These are phyloP conservation scores for Rachicladosporium sp. DNA, from an alignment of 2,329 filamentous ascomycete species.

Conservation along the genomic window DNA sequence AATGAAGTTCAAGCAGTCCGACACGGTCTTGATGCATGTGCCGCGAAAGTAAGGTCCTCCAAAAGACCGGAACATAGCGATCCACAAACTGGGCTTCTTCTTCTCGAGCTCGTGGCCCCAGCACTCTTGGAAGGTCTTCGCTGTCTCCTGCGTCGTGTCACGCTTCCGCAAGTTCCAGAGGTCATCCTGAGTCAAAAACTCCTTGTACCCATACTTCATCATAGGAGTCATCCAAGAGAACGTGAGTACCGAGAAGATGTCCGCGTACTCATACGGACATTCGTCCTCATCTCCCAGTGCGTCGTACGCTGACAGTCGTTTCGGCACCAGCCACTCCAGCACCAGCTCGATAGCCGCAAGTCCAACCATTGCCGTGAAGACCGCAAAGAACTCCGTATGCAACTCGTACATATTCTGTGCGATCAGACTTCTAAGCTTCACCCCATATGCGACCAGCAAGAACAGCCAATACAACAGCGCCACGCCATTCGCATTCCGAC, in stretches of 20 bases:
- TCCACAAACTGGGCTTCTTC: constrained; percentile 69
- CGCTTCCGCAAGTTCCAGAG: constrained; percentile 78
- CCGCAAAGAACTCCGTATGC: constrained; percentile 61
- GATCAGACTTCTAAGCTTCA: constrained; percentile 79
- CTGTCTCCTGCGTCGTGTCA: constrained; percentile 68
- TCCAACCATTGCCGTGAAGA: constrained; percentile 60
- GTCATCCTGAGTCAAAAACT: constrained; percentile 86
- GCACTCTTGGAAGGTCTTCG: constrained; percentile 54
- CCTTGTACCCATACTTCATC: constrained; percentile 89
- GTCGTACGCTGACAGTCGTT: constrained; percentile 57
- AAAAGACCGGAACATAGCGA: constrained; percentile 72
- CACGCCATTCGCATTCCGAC: constrained; percentile 74
- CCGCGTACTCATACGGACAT: constrained; percentile 78
- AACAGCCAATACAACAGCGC: constrained; percentile 89
- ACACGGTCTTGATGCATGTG: constrained; percentile 75
- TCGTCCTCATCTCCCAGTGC: constrained; percentile 56
- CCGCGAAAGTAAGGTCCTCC: constrained; percentile 73
- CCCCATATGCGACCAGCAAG: constrained; percentile 60
- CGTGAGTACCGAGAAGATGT: constrained; percentile 82
- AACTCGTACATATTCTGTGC: constrained; percentile 59
- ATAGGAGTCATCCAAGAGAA: constrained; percentile 98
- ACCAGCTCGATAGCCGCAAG: constrained; percentile 59
- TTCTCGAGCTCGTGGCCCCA: constrained; percentile 68
- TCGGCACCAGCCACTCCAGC: constrained; percentile 80
- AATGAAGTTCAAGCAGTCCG: constrained; percentile 73